These are phyloP conservation scores for Escovopsis sp. DNA, from an alignment of 2,329 filamentous ascomycete species.

Conservation along the genomic window DNA sequence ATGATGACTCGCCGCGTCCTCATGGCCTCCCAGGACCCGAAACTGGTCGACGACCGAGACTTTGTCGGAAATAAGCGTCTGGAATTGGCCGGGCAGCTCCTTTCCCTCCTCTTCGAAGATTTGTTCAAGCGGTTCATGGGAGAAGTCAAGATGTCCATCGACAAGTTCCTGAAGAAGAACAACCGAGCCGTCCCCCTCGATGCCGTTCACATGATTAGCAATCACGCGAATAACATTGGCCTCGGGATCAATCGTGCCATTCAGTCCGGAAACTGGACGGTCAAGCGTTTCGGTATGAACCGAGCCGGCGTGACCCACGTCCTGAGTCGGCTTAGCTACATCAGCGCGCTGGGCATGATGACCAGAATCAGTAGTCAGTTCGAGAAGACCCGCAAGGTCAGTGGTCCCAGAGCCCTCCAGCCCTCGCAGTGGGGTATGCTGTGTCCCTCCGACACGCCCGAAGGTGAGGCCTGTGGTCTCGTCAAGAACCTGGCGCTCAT, in stretches of 20 bases:
- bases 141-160: constrained; percentile 82
- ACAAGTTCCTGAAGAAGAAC: constrained; percentile 90
- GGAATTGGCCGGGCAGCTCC: constrained; percentile 84
- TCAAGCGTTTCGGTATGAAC: constrained; percentile 99
- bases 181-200: constrained; percentile 82
- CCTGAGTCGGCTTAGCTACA: constrained; percentile 87
- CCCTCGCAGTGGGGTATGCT: constrained; percentile 98
- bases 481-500: constrained; percentile 97
- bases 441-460: constrained; percentile 90
- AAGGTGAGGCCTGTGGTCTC: constrained; percentile 94
- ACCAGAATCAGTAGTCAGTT: constrained; percentile 97
- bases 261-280: constrained; percentile 92
- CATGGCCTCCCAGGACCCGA: constrained; percentile 82
- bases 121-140: constrained; percentile 90
- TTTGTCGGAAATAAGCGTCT: constrained; percentile 97
- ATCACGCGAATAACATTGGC: constrained; percentile 77
- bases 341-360: constrained; percentile 98
- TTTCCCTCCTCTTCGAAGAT: constrained; percentile 92
- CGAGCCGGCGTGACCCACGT: constrained; percentile 93
- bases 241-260: constrained; percentile 91
- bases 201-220: constrained; percentile 68
- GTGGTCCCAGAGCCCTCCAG: constrained; percentile 85
- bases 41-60: constrained; percentile 86
- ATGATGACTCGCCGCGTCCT: constrained; percentile 95
- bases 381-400: constrained; percentile 95